Evolutionary conservation across 768 basidiomycete species (phyloP).

Genomic region (Leccinum truebloodii): DNA sequence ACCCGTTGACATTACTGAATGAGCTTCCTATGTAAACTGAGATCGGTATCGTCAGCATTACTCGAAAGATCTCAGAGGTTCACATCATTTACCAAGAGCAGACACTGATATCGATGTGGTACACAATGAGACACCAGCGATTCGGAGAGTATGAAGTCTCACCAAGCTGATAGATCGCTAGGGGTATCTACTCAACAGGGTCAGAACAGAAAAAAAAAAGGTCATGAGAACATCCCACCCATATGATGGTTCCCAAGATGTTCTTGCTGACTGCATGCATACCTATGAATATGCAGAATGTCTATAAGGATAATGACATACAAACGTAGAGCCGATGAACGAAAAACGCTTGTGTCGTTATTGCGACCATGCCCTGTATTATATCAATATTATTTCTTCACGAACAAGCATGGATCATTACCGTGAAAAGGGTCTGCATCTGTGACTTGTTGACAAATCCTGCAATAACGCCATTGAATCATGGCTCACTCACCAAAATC

Average conservation of each 20-base stretch:
- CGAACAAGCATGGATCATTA: neutral
- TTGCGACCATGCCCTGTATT: neutral
- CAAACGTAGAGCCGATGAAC: slow-evolving; percentile 4
- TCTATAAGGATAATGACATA: neutral
- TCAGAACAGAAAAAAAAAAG: neutral
- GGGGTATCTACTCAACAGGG: neutral
- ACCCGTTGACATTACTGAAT: neutral
- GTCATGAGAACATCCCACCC: neutral
- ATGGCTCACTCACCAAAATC: neutral
- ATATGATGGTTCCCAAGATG: neutral
- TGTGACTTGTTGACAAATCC: neutral
- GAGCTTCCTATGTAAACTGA: neutral
- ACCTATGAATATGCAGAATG: neutral
- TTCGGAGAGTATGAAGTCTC: neutral
- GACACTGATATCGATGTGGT: neutral
- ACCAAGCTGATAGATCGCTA: slow-evolving; percentile 5
- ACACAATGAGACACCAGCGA: neutral
- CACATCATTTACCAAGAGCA: neutral
- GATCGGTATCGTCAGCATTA: neutral
- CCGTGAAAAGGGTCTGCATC: neutral
- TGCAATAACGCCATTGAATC: no score
- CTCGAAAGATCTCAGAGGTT: neutral
- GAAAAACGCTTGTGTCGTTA: slow-evolving; percentile 3
- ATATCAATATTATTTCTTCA: neutral
- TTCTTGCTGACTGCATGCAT: neutral